These are phyloP conservation scores for Phytopythium ostracodes DNA, from an alignment of 352 stramenopile species.

Conservation along the genomic window DNA sequence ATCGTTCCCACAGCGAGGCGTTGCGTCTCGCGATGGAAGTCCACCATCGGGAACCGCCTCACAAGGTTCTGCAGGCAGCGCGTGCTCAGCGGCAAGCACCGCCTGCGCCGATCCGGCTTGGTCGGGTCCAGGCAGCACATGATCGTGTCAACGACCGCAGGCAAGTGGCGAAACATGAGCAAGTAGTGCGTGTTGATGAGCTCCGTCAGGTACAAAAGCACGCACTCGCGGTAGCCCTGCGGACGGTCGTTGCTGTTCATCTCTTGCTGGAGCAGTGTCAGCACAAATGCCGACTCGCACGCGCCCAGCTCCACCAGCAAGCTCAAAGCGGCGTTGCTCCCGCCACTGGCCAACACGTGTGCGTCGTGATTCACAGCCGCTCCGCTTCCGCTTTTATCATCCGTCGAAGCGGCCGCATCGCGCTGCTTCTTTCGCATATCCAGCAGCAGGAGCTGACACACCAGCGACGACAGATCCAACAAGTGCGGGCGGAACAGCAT, in stretches of 20 bases:
- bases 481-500: constrained; percentile 84
- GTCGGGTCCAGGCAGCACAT: constrained; percentile 84
- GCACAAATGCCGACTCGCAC: constrained; percentile 74
- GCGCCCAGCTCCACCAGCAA: constrained; percentile 76
- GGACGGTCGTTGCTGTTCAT: constrained; percentile 76
- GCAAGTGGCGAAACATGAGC: constrained; percentile 80
- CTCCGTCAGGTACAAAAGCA: constrained; percentile 76
- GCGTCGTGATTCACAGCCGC: constrained; percentile 35
- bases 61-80: constrained; percentile 80
- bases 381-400: constrained; percentile 10
- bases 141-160: constrained; percentile 80
- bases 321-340: constrained; percentile 69
- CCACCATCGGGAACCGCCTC: constrained; percentile 81
- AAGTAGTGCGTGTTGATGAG: constrained; percentile 82
- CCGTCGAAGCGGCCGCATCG: constrained; percentile 20
- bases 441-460: constrained; percentile 67
- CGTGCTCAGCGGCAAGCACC: constrained; percentile 75
- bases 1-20: constrained; percentile 82
- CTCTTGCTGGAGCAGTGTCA: constrained; percentile 73
- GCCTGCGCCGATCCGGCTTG: constrained; percentile 74
- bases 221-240: constrained; percentile 65
- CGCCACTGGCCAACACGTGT: constrained; percentile 39
- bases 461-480: constrained; percentile 72
- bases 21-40: constrained; percentile 87
- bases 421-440: constrained; percentile 70